Base-by-base conservation (phyloP, 352 stramenopile species). In the Phytopythium montanum region DNA sequence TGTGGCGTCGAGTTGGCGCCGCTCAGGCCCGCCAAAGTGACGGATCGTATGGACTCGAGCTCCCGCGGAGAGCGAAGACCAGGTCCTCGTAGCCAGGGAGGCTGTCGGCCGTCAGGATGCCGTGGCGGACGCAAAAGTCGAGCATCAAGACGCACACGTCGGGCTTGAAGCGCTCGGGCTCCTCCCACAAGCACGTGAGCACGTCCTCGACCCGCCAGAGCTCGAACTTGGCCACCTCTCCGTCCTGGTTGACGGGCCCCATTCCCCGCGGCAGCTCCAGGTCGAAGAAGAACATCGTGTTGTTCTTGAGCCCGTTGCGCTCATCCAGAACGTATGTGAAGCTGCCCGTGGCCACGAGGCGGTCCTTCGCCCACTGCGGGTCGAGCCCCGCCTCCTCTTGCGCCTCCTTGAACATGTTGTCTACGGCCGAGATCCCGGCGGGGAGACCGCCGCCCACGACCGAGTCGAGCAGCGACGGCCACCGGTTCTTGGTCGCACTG, bases 391-490 rank as follows among this genome's bases (percentile, higher is more conserved):
- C 80, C 54, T 92, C 80, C 65, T 92, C 80, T 26, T 81, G 29
- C 0, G 76, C 63, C 51, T 92, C 82, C 46, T 92, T 92, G 48
- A 87, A 53, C 80, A 92, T 92, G 56, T 92, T 92, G 21, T 87
- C 76, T 14, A 72, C 59, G 23, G 76, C 65, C 16, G 76, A 81
- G 46, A 75, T 83, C 29, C 70, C 42, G 19, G 59, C 64, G 7
- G 82, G 82, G 1, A 90, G 62, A 25, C 80, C 82, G 13, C 82
- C 80, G 8, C 80, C 80, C 1, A 83, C 82, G 39, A 92, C 73
- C 6, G 82, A 87, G 51, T 92, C 80, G 25, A 82, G 61, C 54
- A 72, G 64, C 28, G 72, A 59, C 19, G 80, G 76, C 73, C 75
- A 88, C 34, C 73, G 68, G 25, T 75, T 76, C 59, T 86, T 88